phyloP scores from a whole-genome alignment of 2,329 filamentous ascomycete genomes.

The Aspergillus calidoustus region DNA sequence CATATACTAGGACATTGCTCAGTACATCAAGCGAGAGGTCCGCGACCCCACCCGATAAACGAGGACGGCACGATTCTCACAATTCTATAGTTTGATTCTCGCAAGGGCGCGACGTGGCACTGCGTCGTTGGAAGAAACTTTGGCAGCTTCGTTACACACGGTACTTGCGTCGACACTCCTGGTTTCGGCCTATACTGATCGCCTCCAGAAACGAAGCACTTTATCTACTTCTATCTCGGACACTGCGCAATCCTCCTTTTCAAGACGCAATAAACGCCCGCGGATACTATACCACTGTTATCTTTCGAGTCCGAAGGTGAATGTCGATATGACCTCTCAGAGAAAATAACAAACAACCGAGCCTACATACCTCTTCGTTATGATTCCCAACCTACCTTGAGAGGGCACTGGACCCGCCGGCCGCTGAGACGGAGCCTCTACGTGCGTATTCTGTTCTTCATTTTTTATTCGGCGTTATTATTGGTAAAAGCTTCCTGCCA shows the following conservation, averaged over 20 bases:
- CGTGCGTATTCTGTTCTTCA: conserved; percentile 1
- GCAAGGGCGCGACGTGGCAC: conserved; percentile 98
- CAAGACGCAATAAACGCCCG: conserved; percentile 79
- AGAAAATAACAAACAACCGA: conserved; percentile 7
- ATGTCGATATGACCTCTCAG: conserved; percentile 9
- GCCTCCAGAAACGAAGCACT: conserved; percentile 90
- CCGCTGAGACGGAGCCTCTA: not conserved
- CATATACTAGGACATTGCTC: conserved; percentile 77
- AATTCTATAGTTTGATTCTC: conserved; percentile 78
- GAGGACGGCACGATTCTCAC: conserved; percentile 32
- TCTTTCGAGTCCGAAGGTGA: not conserved
- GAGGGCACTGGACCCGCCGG: conserved; percentile 7
- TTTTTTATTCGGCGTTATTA: conserved; percentile 16
- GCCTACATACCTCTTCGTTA: conserved; percentile 7
- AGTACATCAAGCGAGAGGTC: conserved; percentile 94
- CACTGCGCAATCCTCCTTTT: conserved; percentile 98
- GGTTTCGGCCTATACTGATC: conserved; percentile 14
- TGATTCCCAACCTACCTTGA: conserved; percentile 15
- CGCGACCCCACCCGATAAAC: conserved; percentile 31
- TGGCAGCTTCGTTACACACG: conserved; percentile 97
- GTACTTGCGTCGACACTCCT: conserved; percentile 56
- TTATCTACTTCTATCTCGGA: conserved; percentile 99
- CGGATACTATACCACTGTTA: not conserved
- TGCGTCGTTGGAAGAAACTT: conserved; percentile 99
- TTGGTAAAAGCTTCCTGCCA: conserved; percentile 12